Conservation (phyloP, 2,329 filamentous ascomycete genomes). For the Harringtonia aguacate region DNA sequence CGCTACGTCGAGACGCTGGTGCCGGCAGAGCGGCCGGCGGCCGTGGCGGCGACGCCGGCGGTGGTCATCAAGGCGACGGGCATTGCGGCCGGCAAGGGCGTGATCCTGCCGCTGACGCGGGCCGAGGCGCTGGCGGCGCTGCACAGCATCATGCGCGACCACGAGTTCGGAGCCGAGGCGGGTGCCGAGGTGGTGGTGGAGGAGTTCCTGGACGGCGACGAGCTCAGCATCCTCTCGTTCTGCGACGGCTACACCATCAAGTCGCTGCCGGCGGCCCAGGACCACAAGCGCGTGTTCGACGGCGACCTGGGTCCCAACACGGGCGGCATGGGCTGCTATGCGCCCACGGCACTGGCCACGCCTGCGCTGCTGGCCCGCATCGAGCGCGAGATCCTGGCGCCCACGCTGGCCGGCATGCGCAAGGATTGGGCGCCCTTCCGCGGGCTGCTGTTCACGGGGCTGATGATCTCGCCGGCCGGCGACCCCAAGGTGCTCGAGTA, state of each 20-base stretch:
- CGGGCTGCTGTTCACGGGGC: slow-evolving; percentile 75
- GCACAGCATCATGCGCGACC: slow-evolving; percentile 81
- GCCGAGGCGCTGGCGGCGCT: slow-evolving; percentile 74
- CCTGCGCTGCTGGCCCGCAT: slow-evolving; percentile 67
- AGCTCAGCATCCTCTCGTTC: slow-evolving; percentile 85
- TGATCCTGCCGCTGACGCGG: slow-evolving; percentile 75
- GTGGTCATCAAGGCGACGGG: slow-evolving; percentile 89
- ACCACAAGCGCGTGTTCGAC: slow-evolving; percentile 92
- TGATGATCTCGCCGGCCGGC: slow-evolving; percentile 79
- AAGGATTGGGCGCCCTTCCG: slow-evolving; percentile 64
- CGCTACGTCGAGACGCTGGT: slow-evolving; percentile 49
- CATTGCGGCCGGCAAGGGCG: slow-evolving; percentile 88
- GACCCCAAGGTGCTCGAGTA: slow-evolving; percentile 75
- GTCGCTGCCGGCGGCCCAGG: slow-evolving; percentile 82
- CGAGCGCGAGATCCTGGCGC: slow-evolving; percentile 73
- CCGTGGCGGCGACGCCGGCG: slow-evolving; percentile 51
- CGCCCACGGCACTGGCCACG: slow-evolving; percentile 72
- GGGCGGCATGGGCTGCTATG: slow-evolving; percentile 96
- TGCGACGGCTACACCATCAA: slow-evolving; percentile 78
- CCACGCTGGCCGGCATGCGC: slow-evolving; percentile 81
- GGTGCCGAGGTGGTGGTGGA: slow-evolving; percentile 92
- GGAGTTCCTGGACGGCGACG: slow-evolving; percentile 83
- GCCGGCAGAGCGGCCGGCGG: slow-evolving; percentile 3
- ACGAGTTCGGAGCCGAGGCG: slow-evolving; percentile 67
- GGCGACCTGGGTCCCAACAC: slow-evolving; percentile 88